Evolutionary conservation across 2,329 filamentous ascomycete genomes (phyloP), one percentile per base, ranked within the genome.

Genomic region (Coniochaeta sp.): DNA sequence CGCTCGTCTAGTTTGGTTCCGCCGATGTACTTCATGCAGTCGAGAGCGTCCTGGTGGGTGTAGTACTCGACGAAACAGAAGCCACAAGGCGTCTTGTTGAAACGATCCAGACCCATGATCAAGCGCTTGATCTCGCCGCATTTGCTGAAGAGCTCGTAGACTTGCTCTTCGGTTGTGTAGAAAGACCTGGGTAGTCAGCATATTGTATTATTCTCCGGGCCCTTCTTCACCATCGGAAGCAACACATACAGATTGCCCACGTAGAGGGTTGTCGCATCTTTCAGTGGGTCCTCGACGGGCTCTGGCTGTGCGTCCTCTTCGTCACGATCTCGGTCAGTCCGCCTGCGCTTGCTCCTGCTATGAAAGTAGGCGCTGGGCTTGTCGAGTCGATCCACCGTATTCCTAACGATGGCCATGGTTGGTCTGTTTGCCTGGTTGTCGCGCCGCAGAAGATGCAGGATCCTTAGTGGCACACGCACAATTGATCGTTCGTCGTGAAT

Each of bases 11-110:
- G 84, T 79, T 99, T 99, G 38, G 95, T 99, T 61, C 95, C 95
- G 60, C 95, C 95, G 69, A 99, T 89, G 73, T 98, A 99, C 77
- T 98, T 99, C 87, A 99, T 88, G 76, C 93, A 98, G 74, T 99
- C 95, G 57, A 99, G 83, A 9, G 95, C 95, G 74, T 99, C 95
- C 72, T 96, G 89, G 74, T 98, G 95, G 32, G 89, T 97, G 79
- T 97, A 98, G 79, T 99, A 99, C 77, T 99, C 95, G 70, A 99
- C 95, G 72, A 99, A 99, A 81, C 95, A 99, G 81, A 99, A 99
- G 44, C 95, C 95, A 75, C 95, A 99, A 1, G 95, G 95, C 0
- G 95, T 99, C 80, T 99, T 99, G 75, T 89, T 90, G 80, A 95
- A 96, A 61, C 95, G 89, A 73, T 99, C 95, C 58, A 99, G 86